These are phyloP conservation scores for Neocucurbitaria cava DNA, from an alignment of 2,329 filamentous ascomycete species.

Conservation along the genomic window DNA sequence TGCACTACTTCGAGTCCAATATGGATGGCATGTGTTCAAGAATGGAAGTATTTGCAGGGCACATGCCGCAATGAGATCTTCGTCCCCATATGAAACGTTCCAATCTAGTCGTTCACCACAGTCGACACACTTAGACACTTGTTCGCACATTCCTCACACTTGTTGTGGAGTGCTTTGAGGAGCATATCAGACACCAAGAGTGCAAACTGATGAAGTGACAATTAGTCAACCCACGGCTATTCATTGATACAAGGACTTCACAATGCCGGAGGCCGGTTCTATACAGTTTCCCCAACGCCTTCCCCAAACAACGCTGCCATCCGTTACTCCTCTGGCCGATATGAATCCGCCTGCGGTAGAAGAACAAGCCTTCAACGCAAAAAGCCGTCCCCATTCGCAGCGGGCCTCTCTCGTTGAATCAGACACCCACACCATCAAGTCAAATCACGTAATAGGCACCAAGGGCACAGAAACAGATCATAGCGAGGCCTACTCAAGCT, in stretches of 20 bases:
- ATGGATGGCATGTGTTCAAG: background rate
- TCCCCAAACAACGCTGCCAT: background rate
- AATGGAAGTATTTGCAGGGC: background rate
- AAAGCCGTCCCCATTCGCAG: background rate
- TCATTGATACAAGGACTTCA: background rate
- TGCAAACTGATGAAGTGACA: background rate
- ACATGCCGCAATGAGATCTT: background rate
- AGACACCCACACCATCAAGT: background rate
- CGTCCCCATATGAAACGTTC: background rate
- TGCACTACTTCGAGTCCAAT: slow-evolving; percentile 17
- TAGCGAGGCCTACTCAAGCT: background rate
- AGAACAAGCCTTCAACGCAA: background rate
- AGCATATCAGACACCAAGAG: background rate
- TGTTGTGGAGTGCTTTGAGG: background rate
- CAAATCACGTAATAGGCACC: background rate
- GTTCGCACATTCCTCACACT: background rate
- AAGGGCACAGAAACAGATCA: background rate
- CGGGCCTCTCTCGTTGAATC: background rate
- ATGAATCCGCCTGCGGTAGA: background rate
- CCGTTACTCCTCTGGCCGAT: background rate
- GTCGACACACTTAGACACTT: background rate
- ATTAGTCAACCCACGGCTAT: background rate
- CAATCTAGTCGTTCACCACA: background rate
- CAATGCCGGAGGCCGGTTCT: background rate
- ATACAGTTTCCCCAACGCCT: background rate